Evolutionary conservation across 148 eudicot genomes (phyloP).

Genomic region (Mesembryanthemum crystallinum): DNA sequence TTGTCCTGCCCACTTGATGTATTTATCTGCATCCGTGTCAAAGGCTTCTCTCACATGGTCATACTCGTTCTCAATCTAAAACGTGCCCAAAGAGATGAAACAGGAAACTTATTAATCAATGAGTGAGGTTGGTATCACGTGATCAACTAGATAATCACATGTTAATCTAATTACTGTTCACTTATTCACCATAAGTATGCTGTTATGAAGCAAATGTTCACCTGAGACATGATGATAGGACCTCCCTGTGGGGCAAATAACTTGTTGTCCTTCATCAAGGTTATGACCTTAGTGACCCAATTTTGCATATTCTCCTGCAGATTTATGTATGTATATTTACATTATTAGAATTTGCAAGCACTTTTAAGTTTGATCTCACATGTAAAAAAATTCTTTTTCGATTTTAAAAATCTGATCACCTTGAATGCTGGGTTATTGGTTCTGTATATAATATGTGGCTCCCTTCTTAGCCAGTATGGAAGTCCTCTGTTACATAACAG

Average conservation of each 20-base stretch:
- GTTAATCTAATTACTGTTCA: neutral
- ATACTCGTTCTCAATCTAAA: constrained; percentile 81
- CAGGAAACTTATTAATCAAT: neutral
- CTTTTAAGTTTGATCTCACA: neutral
- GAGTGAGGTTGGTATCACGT: neutral
- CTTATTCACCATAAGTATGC: neutral
- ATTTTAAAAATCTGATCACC: constrained; percentile 33
- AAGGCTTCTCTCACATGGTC: constrained; percentile 56
- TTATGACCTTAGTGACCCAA: constrained; percentile 42
- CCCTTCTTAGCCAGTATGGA: constrained; percentile 74
- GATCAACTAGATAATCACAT: neutral
- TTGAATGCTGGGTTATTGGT: constrained; percentile 63
- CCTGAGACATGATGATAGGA: constrained; percentile 83
- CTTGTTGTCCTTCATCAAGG: constrained; percentile 58
- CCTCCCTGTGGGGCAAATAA: constrained; percentile 86
- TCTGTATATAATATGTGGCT: constrained; percentile 56
- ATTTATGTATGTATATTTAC: neutral
- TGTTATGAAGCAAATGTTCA: constrained; percentile 15
- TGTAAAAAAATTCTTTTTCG: no score
- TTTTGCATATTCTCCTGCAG: constrained; percentile 56
- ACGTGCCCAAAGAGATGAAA: neutral
- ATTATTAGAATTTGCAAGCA: neutral
- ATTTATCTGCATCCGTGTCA: constrained; percentile 41
- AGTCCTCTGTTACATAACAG: constrained; percentile 55
- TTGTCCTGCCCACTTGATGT: constrained; percentile 74